phyloP scores from a whole-genome alignment of 768 basidiomycete genomes.

The Trametes sanguinea region DNA sequence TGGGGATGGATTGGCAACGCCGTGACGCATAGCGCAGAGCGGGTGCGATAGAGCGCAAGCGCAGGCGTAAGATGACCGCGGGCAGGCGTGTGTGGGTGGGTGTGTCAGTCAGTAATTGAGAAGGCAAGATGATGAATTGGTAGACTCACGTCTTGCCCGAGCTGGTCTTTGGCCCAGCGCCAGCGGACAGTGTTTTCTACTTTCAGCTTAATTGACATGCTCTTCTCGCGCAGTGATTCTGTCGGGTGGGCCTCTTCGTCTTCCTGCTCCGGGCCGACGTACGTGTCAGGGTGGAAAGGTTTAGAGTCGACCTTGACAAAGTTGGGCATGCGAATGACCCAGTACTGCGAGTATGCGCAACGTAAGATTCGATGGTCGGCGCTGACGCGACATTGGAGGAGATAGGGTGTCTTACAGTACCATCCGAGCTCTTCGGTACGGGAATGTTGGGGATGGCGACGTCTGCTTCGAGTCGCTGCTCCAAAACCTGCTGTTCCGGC shows the following conservation, averaged over 20 bases:
- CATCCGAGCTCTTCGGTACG: conserved; percentile 76
- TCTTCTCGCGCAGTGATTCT: conserved; percentile 71
- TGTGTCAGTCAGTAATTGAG: background rate
- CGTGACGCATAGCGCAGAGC: background rate
- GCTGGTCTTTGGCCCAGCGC: conserved; percentile 85
- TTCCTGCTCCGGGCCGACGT: conserved; percentile 81
- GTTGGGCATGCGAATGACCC: conserved; percentile 93
- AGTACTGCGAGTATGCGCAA: conserved; percentile 53
- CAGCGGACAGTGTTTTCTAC: conserved; percentile 95
- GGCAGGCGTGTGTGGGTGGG: too few species aligned
- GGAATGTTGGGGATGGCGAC: conserved; percentile 88
- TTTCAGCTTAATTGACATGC: conserved; percentile 82
- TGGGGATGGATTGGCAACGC: background rate
- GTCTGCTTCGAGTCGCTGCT: conserved; percentile 63
- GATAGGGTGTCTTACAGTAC: conserved; percentile 56
- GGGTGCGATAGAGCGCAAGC: background rate
- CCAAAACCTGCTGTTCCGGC: conserved; percentile 54
- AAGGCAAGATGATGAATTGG: background rate
- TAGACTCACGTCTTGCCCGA: conserved; percentile 73
- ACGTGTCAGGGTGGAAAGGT: conserved; percentile 87
- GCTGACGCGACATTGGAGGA: background rate
- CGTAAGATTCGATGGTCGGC: conserved; percentile 7
- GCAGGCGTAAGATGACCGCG: background rate
- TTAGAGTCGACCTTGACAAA: conserved; percentile 88
- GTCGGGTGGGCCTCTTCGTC: conserved; percentile 59